Evolutionary conservation across 2,329 filamentous ascomycete species (phyloP).

Genomic region (Hysterium pulicare): DNA sequence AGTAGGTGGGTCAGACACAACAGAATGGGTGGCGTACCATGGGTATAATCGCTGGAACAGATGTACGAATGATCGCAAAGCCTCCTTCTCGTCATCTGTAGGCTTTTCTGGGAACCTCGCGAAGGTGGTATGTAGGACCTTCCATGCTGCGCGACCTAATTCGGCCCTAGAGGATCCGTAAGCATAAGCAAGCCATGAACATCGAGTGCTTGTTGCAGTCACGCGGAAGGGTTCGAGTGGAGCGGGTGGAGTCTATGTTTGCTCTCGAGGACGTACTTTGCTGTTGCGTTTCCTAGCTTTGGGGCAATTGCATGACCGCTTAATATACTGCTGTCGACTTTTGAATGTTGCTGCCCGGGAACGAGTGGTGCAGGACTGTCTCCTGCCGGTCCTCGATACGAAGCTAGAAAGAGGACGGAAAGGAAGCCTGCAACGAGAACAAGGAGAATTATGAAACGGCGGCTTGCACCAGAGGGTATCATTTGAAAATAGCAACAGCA

Average conservation of each 20-base stretch:
- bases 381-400: constrained; percentile 47
- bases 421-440: constrained; percentile 55
- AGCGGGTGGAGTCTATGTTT: constrained; percentile 4
- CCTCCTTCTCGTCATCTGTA: constrained; percentile 57
- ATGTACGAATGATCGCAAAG: constrained; percentile 59
- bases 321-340: constrained; percentile 39
- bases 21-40: constrained; percentile 44
- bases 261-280: constrained; percentile 50
- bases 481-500: constrained; percentile 14
- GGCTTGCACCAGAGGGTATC: constrained; percentile 25
- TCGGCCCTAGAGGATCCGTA: constrained; percentile 48
- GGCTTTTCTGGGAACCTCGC: constrained; percentile 63
- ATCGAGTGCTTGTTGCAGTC: constrained; percentile 7
- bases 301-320: constrained; percentile 71
- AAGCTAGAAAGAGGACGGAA: constrained; percentile 57
- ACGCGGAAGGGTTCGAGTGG: constrained; percentile 3
- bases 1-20: constrained; percentile 10
- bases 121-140: constrained; percentile 65
- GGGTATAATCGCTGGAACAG: constrained; percentile 64
- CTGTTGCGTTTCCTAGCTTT: constrained; percentile 77
- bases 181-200: constrained; percentile 18
- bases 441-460: constrained; percentile 44
- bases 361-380: constrained; percentile 16
- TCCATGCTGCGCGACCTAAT: constrained; percentile 63
- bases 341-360: constrained; percentile 12